Evolutionary conservation across 768 basidiomycete species (phyloP).

Genomic region (Hygrophoropsis aurantiaca): DNA sequence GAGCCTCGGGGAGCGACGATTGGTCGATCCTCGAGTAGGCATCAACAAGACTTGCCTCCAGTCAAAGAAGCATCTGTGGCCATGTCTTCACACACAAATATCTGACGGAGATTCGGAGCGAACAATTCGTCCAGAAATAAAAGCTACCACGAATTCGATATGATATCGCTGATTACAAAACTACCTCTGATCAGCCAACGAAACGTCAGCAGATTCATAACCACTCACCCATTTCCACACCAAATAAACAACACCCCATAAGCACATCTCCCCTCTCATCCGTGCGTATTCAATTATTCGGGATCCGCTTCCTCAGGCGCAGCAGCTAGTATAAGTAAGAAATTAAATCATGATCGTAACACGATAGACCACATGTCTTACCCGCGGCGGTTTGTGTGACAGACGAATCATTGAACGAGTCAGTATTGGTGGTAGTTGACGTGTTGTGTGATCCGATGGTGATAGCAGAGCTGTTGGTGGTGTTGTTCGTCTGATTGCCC

Average conservation of each 20-base stretch:
- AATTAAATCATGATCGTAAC: background rate
- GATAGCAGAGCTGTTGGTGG: slow-evolving; percentile 17
- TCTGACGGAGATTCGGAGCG: too few relatives aligned
- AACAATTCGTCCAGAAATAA: too few relatives aligned
- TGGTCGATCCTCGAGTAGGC: too few relatives aligned
- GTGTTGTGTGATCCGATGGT: slow-evolving; percentile 17
- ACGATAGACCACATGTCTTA: background rate
- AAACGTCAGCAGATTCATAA: too few relatives aligned
- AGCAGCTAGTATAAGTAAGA: background rate
- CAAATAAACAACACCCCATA: background rate
- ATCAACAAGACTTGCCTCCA: too few relatives aligned
- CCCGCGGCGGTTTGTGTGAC: slow-evolving; percentile 24
- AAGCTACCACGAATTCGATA: too few relatives aligned
- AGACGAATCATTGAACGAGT: slow-evolving; percentile 17
- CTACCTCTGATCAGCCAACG: too few relatives aligned
- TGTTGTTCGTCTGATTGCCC: slow-evolving; percentile 15
- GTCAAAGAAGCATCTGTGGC: too few relatives aligned
- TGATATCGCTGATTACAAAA: too few relatives aligned
- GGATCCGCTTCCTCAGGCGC: background rate
- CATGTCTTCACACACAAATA: too few relatives aligned
- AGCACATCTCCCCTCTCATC: too few relatives aligned
- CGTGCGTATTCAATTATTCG: background rate
- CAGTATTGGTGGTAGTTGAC: slow-evolving; percentile 12
- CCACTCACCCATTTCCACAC: background rate
- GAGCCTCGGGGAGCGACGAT: too few relatives aligned